Percentiles rank a stretch among this genome's conserved stretches.
phyloP scores from a whole-genome alignment of 2,329 filamentous ascomycete genomes.

The Gnomoniopsis smithogilvyi region DNA sequence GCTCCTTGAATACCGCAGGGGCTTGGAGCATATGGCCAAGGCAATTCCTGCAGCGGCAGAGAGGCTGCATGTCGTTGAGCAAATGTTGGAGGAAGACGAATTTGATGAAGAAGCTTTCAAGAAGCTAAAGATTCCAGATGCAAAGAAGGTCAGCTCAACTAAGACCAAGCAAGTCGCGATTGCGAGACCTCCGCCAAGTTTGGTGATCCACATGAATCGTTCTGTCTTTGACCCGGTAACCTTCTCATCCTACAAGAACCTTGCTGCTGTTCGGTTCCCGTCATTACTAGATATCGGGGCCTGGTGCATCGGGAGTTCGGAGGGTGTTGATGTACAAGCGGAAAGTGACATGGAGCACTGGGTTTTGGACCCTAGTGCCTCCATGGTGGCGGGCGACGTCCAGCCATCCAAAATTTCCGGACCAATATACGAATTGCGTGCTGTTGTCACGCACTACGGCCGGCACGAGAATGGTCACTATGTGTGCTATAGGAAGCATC shows the following conservation, averaged over 20 bases:
- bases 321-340: slow-evolving; percentile 21
- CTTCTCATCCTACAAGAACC: slow-evolving; percentile 79
- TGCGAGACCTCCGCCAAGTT: slow-evolving; percentile 73
- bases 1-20: slow-evolving; percentile 54
- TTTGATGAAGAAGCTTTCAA: slow-evolving; percentile 70
- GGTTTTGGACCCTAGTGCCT: slow-evolving; percentile 63
- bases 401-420: slow-evolving; percentile 50
- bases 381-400: slow-evolving; percentile 66
- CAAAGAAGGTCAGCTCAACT: slow-evolving; percentile 69
- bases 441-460: slow-evolving; percentile 85
- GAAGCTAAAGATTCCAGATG: slow-evolving; percentile 63
- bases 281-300: slow-evolving; percentile 68
- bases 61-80: slow-evolving; percentile 63
- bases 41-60: slow-evolving; percentile 47
- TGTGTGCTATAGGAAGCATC: slow-evolving; percentile 79
- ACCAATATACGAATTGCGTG: slow-evolving; percentile 71
- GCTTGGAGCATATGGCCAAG: slow-evolving; percentile 49
- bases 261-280: slow-evolving; percentile 75
- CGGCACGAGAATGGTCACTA: slow-evolving; percentile 96
- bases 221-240: slow-evolving; percentile 86
- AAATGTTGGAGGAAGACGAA: slow-evolving; percentile 74
- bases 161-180: slow-evolving; percentile 91
- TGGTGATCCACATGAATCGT: slow-evolving; percentile 86
- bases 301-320: slow-evolving; percentile 75
- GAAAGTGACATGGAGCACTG: slow-evolving; percentile 57